A percentile compares a stretch with the other conserved stretches of the same genome.
Evolutionary conservation across 768 basidiomycete species (phyloP).

Genomic region (Boletus fagicola): DNA sequence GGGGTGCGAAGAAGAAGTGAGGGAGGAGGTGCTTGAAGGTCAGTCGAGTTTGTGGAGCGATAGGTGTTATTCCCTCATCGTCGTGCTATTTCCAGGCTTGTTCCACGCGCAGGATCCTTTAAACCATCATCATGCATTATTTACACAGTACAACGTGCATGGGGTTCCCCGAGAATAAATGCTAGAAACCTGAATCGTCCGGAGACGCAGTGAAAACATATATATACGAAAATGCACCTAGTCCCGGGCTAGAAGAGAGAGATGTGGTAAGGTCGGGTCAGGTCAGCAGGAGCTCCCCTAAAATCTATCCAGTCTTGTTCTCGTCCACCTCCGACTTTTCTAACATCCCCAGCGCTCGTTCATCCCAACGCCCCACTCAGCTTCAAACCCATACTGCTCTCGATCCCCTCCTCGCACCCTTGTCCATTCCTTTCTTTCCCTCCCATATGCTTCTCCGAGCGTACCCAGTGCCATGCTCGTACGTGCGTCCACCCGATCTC

Average conservation of each 20-base stretch:
- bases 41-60: neutral
- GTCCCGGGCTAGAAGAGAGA: neutral
- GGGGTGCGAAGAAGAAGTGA: conserved; percentile 23
- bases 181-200: no score
- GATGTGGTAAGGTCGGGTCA: no score
- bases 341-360: conserved; percentile 22
- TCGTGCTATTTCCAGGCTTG: neutral
- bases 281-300: neutral
- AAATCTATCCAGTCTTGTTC: conserved; percentile 13
- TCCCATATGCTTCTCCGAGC: conserved; percentile 48
- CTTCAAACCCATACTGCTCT: conserved; percentile 73
- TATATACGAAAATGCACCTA: neutral
- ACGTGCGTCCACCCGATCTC: no score
- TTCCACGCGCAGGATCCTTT: neutral
- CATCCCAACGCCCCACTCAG: conserved; percentile 57
- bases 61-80: neutral
- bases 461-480: conserved; percentile 17
- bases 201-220: conserved; percentile 1
- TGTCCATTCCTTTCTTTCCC: conserved; percentile 44
- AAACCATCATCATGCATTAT: neutral
- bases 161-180: no score
- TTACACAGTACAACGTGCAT: neutral
- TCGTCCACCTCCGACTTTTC: conserved; percentile 16
- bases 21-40: neutral
- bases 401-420: conserved; percentile 49